phyloP scores from a whole-genome alignment of 2,329 filamentous ascomycete genomes.

The Diaporthe longicolla region DNA sequence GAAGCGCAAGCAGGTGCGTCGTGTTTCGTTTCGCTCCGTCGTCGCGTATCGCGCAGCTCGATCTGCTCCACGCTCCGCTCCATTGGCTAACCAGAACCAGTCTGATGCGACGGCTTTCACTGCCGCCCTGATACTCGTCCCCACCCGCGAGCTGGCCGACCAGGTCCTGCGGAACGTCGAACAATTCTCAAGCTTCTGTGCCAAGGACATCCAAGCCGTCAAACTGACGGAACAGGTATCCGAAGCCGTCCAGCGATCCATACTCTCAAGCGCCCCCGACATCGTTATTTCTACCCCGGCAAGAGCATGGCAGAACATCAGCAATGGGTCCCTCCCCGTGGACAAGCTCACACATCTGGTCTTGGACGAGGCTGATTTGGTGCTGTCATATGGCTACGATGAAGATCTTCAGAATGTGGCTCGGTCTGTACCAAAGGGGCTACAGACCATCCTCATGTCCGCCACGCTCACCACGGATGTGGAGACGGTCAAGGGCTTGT shows the following conservation, averaged over 20 bases:
- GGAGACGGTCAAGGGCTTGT: constrained; percentile 85
- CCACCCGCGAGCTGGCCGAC: constrained; percentile 92
- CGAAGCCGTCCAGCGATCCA: constrained; percentile 87
- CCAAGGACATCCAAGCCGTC: constrained; percentile 83
- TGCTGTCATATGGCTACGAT: constrained; percentile 94
- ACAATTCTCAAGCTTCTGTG: constrained; percentile 84
- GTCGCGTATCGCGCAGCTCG: constrained; percentile 11
- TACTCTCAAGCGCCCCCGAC: constrained; percentile 88
- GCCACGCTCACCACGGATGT: constrained; percentile 92
- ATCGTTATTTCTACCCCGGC: constrained; percentile 92
- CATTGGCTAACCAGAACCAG: constrained; percentile 49
- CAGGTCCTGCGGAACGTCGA: constrained; percentile 88
- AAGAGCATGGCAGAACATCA: constrained; percentile 84
- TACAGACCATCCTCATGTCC: constrained; percentile 94
- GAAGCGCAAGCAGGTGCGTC: constrained; percentile 76
- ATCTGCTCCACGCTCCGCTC: constrained; percentile 42
- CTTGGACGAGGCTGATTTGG: constrained; percentile 93
- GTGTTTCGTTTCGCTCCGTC: constrained; percentile 42
- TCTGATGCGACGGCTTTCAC: constrained; percentile 68
- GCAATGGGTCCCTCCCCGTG: constrained; percentile 78
- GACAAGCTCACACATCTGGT: constrained; percentile 82
- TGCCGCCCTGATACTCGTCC: constrained; percentile 89
- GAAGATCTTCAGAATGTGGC: constrained; percentile 88
- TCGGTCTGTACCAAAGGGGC: constrained; percentile 82
- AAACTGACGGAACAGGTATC: constrained; percentile 94